phyloP scores from a whole-genome alignment of 2,329 filamentous ascomycete species.

The Fusarium marasasianum region DNA sequence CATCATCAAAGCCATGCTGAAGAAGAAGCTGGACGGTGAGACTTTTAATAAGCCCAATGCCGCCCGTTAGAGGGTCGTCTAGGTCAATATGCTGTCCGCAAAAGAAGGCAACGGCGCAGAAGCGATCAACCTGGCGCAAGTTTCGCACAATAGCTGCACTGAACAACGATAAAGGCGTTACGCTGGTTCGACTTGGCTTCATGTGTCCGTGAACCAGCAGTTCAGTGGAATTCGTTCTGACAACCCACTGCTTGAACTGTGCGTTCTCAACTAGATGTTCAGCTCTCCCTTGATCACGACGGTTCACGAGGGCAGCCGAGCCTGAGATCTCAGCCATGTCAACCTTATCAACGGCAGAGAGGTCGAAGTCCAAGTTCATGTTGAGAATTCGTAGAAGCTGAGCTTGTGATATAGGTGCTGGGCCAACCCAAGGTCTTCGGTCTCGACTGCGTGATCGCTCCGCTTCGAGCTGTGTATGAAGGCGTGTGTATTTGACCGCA shows the following conservation, averaged over 20 bases:
- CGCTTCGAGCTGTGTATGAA: fast-evolving
- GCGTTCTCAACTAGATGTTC: background rate
- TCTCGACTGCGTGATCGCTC: background rate
- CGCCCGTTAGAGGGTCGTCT: fast-evolving
- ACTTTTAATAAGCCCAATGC: background rate
- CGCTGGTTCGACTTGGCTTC: background rate
- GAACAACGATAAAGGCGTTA: background rate
- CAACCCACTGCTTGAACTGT: background rate
- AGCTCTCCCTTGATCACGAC: background rate
- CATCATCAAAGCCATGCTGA: background rate
- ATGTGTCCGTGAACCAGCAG: background rate
- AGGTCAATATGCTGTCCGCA: background rate
- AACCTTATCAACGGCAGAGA: background rate
- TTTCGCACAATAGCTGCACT: background rate
- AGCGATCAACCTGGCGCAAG: background rate
- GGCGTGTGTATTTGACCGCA: background rate
- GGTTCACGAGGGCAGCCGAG: background rate
- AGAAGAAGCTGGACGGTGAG: fast-evolving
- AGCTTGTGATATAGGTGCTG: background rate
- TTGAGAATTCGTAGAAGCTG: background rate
- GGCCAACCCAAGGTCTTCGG: background rate
- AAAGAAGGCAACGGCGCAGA: background rate
- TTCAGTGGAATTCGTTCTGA: background rate
- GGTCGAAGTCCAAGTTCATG: background rate
- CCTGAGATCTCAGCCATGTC: background rate